Conservation (phyloP, 1,284 basidiomycete genomes). For the Cystobasidium sp. region DNA sequence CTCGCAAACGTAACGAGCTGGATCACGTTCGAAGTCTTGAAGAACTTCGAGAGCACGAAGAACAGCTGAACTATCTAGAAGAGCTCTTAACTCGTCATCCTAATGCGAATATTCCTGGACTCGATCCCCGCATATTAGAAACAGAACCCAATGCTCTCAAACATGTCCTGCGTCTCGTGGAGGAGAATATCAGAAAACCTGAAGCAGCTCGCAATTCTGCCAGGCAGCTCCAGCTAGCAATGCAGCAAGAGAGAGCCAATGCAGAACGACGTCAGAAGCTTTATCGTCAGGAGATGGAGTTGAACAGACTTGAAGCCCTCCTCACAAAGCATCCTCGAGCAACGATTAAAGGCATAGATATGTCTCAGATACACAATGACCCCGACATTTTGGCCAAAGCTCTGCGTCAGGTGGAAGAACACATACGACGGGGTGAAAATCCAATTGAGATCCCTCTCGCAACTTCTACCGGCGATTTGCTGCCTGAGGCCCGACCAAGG, state of each 20-base stretch:
- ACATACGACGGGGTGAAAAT: constrained; percentile 22
- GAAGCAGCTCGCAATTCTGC: not conserved
- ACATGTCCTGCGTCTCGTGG: constrained; percentile 24
- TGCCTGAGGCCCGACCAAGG: constrained; percentile 3
- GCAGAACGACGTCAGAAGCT: not conserved
- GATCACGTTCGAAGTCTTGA: constrained; percentile 18
- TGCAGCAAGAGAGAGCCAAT: constrained; percentile 6
- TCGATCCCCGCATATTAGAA: constrained; percentile 13
- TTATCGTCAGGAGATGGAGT: constrained; percentile 9
- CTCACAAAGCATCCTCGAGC: constrained; percentile 30
- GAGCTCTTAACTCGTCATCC: constrained; percentile 26
- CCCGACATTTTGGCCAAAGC: constrained; percentile 16
- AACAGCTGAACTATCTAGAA: constrained; percentile 38
- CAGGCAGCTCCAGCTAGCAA: not conserved
- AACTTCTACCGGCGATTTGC: not conserved
- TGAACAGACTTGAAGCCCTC: constrained; percentile 26
- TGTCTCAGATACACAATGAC: constrained; percentile 6
- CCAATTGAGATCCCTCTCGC: constrained; percentile 11
- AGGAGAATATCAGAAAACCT: constrained; percentile 23
- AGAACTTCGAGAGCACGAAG: constrained; percentile 1
- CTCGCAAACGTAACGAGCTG: not conserved
- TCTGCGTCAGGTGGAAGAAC: constrained; percentile 24
- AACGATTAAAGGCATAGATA: constrained; percentile 26
- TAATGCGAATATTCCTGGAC: constrained; percentile 27
- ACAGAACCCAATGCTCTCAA: constrained; percentile 16